Conservation (phyloP, 352 stramenopile species). For the Globisporangium barbulae region DNA sequence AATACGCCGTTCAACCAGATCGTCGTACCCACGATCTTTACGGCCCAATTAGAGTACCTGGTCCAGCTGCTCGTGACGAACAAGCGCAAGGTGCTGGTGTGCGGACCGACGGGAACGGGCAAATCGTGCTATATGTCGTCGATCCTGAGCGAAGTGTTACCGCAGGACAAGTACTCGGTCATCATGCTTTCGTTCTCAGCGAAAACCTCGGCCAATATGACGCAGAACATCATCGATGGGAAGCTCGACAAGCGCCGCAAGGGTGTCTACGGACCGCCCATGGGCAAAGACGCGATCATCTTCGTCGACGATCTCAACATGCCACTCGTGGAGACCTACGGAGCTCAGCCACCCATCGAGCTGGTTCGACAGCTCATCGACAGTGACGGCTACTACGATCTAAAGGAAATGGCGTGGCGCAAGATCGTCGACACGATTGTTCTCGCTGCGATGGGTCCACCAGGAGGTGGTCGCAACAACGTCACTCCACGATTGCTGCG, state of each 20-base stretch:
- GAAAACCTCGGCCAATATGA: conserved; percentile 94
- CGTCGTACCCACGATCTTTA: conserved; percentile 93
- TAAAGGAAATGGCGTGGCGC: conserved; percentile 92
- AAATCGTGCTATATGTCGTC: conserved; percentile 90
- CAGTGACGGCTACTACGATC: conserved; percentile 90
- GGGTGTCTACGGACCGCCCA: conserved; percentile 87
- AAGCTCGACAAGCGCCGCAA: conserved; percentile 93
- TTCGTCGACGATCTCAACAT: conserved; percentile 97
- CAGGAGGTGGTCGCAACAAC: conserved; percentile 87
- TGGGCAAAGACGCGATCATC: conserved; percentile 84
- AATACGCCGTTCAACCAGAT: conserved; percentile 90
- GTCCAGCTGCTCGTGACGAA: conserved; percentile 81
- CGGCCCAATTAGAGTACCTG: conserved; percentile 87
- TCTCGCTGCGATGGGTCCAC: conserved; percentile 89
- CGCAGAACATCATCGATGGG: conserved; percentile 94
- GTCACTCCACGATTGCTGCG: conserved; percentile 90
- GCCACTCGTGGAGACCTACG: conserved; percentile 93
- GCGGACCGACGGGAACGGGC: conserved; percentile 91
- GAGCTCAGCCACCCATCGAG: conserved; percentile 91
- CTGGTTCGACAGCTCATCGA: conserved; percentile 91
- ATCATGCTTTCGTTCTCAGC: conserved; percentile 91
- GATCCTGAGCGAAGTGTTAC: conserved; percentile 82
- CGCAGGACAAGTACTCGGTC: conserved; percentile 79
- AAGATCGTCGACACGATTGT: conserved; percentile 91
- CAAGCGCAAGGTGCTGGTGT: conserved; percentile 87